Conservation (phyloP, 2,329 filamentous ascomycete genomes). For the Ophiognomonia clavigignenti-juglandacearum region DNA sequence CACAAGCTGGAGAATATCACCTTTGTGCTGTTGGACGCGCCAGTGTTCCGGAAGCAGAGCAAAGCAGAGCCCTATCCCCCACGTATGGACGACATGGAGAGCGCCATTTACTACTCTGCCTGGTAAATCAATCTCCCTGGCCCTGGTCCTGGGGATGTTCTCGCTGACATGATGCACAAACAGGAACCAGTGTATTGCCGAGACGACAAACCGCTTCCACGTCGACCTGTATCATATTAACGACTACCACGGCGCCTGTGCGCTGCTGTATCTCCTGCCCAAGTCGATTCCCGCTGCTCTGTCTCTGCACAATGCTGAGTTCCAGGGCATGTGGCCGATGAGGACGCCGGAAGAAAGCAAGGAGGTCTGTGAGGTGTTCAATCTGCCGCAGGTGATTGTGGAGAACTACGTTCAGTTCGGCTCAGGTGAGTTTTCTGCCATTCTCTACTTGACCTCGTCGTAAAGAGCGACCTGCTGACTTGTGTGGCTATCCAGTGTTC, state of each 20-base stretch:
- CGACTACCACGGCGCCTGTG: slow-evolving; percentile 35
- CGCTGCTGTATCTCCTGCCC: slow-evolving; percentile 60
- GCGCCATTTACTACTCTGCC: slow-evolving; percentile 63
- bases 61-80: slow-evolving; percentile 59
- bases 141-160: background rate
- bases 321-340: slow-evolving; percentile 65
- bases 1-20: slow-evolving; percentile 62
- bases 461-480: no score
- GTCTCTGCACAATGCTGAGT: slow-evolving; percentile 64
- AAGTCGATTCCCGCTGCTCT: slow-evolving; percentile 53
- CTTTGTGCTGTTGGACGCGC: slow-evolving; percentile 62
- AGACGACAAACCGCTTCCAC: slow-evolving; percentile 54
- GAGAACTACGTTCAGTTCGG: slow-evolving; percentile 60
- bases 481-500: slow-evolving; percentile 39
- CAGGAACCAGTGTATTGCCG: slow-evolving; percentile 66
- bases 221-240: slow-evolving; percentile 35
- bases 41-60: slow-evolving; percentile 59
- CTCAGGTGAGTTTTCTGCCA: slow-evolving; percentile 36
- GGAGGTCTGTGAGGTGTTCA: slow-evolving; percentile 61
- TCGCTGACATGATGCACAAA: slow-evolving; percentile 35
- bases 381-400: slow-evolving; percentile 49
- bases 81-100: slow-evolving; percentile 64
- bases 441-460: no score
- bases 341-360: slow-evolving; percentile 53
- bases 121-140: slow-evolving; percentile 34